Evolutionary conservation across 2,329 filamentous ascomycete species (phyloP), one percentile per base, ranked within the genome.

Genomic region (Moelleriella libera): DNA sequence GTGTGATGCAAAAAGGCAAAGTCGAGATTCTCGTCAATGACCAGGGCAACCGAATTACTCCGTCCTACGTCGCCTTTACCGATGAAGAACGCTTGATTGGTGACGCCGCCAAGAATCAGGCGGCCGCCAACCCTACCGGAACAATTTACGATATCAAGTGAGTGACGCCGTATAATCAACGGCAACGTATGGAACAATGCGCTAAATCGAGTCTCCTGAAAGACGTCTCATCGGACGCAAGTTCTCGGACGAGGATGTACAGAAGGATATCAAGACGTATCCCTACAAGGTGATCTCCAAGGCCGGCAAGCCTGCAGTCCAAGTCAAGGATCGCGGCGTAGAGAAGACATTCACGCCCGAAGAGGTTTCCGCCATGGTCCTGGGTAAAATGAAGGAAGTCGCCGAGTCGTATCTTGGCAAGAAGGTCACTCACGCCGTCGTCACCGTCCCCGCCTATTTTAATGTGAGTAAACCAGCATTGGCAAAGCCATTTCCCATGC

Each of bases 41-140:
- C 70, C 88, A 94, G 76, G 88, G 88, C 76, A 88, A 94, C 80
- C 85, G 88, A 74, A 94, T 94, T 58, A 94, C 88, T 59, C 88
- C 88, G 48, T 94, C 88, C 54, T 95, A 92, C 70, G 88, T 95
- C 64, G 88, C 88, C 62, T 95, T 94, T 69, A 97, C 88, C 68
- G 89, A 97, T 60, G 88, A 96, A 54, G 92, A 97, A 72, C 83
- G 92, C 64, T 77, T 98, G 57, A 88, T 98, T 58, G 92, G 92
- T 77, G 92, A 98, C 69, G 88, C 92, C 61, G 88, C 88, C 61
- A 95, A 95, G 83, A 94, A 94, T 74, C 88, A 94, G 76, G 88
- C 85, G 63, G 82, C 85, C 53, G 69, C 80, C 48, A 90, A 90
- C 76, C 86, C 85, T 43, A 69, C 62, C 57, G 79, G 82, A 62